These are phyloP conservation scores for Amaranthus hypochondriacus DNA, from an alignment of 148 eudicot species.

Conservation along the genomic window DNA sequence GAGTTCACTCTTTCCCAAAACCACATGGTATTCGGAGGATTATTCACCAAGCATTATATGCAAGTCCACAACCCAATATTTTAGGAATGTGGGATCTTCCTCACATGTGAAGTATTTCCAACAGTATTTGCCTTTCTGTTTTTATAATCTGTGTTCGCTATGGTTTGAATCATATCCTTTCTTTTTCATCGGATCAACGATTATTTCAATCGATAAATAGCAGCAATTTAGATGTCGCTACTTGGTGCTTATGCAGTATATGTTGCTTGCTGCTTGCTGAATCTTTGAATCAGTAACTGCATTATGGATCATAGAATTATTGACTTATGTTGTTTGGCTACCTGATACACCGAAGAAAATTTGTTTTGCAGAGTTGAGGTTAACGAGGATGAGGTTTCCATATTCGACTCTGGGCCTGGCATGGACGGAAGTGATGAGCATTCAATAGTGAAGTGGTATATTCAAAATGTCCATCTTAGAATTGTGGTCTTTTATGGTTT, in stretches of 20 bases:
- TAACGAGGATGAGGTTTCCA: constrained; percentile 30
- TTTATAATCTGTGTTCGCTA: no score
- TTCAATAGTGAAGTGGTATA: constrained; percentile 64
- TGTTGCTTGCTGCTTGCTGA: not conserved
- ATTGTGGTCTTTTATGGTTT: not conserved
- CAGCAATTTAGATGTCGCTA: no score
- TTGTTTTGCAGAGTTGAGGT: constrained; percentile 50
- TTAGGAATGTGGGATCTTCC: no score
- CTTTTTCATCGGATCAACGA: no score
- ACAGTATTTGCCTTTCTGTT: no score
- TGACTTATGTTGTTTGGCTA: not conserved
- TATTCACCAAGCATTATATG: no score
- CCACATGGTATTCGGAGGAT: no score
- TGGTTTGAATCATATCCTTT: no score
- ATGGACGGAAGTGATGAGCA: constrained; percentile 63
- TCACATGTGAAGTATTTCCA: no score
- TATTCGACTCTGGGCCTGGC: constrained; percentile 76
- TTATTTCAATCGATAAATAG: no score
- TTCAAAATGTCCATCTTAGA: not conserved
- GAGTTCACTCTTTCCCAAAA: no score
- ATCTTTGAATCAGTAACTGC: not conserved
- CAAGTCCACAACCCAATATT: no score
- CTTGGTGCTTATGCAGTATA: not conserved
- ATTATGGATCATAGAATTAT: not conserved
- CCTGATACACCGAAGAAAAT: not conserved